Base-by-base conservation (phyloP, 768 basidiomycete species). In the Clathrus columnatus region DNA sequence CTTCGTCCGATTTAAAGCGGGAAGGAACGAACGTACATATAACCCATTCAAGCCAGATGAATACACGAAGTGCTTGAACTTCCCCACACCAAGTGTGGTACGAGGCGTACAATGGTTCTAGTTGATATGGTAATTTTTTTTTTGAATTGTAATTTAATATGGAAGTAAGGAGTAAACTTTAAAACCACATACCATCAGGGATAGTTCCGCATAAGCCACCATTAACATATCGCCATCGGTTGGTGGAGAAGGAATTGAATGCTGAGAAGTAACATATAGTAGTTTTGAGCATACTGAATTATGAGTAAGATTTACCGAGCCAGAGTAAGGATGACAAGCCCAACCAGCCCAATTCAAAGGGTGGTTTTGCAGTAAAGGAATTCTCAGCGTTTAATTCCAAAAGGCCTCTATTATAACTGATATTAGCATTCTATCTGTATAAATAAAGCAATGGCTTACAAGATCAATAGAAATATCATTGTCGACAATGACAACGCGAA, bases 171-270 rank as follows among this genome's bases (percentile, higher is more conserved):
- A 20, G 42, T 43, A 47, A 8, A n/a, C 28, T n/a, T 7, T 10
- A 44, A 17, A 32, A n/a, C 44, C 16, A 59, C 71, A 23, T 27
- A 78, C 79, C 74, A 50, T 56, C 61, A 24, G 80, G 78, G 41
- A 82, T 81, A 45, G 67, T 58, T 45, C 68, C 65, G 67, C 82
- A 83, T 42, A 70, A 63, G 52, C 77, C 65, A 16, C 78, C 77
- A 21, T 53, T 53, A 11, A 79, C 67, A 43, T 70, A 62, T 24
- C 64, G 65, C 81, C 81, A 84, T 30, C 81, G 75, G 14, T 76
- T 72, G 17, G 78, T 81, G 0, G 81, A 82, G 65, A 84, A 83
- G 14, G 75, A 73, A 61, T 79, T 82, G 73, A 79, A 78, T 0
- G 72, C 80, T 80, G 53, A 20, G 21, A 6, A 36, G 8, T 11